Conservation (phyloP, 768 basidiomycete species). For the Mycena epipterygia region DNA sequence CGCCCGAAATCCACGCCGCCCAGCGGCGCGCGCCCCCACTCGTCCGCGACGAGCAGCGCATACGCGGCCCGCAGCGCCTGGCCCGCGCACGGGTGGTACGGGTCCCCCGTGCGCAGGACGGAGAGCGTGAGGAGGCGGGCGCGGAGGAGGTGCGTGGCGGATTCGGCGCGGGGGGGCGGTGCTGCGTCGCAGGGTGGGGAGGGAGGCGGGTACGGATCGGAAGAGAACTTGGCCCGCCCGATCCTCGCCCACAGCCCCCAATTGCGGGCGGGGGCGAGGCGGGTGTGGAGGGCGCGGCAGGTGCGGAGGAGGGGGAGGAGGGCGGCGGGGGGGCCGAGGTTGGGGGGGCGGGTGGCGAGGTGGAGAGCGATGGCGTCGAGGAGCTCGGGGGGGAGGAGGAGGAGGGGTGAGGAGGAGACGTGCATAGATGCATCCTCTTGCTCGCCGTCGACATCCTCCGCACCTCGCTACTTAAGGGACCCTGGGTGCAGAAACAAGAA, state of each 20-base stretch:
- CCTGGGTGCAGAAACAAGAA: too few species aligned
- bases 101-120: conserved; percentile 13
- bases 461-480: too few species aligned
- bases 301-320: conserved; percentile 25
- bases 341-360: conserved; percentile 32
- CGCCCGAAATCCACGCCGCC: too few species aligned
- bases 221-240: conserved; percentile 14
- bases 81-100: neutral
- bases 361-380: conserved; percentile 28
- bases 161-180: too few species aligned
- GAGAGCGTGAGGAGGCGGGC: neutral
- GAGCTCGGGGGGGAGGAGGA: conserved; percentile 28
- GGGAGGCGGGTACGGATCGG: too few species aligned
- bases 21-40: too few species aligned
- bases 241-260: conserved; percentile 11
- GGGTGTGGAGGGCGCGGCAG: neutral
- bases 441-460: too few species aligned
- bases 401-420: neutral
- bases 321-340: conserved; percentile 31
- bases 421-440: too few species aligned
- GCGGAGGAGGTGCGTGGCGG: neutral
- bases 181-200: too few species aligned
- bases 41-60: conserved; percentile 21
- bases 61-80: conserved; percentile 18
- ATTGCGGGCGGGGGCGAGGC: neutral